Percentiles rank a stretch among this genome's conserved stretches.
phyloP scores from a whole-genome alignment of 768 basidiomycete genomes.

The Polyporus arcularius region DNA sequence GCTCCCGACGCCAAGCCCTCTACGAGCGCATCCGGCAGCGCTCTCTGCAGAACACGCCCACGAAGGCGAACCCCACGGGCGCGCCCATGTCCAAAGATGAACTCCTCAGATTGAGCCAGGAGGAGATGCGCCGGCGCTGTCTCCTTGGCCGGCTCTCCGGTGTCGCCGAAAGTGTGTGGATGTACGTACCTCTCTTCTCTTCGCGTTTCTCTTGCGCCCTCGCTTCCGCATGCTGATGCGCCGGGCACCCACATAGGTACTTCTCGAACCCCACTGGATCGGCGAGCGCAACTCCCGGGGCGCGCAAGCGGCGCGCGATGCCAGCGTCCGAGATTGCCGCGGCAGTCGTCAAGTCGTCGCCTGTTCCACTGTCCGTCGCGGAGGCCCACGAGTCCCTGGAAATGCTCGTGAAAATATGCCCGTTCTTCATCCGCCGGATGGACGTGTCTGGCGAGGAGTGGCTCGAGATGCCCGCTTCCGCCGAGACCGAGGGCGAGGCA shows the following conservation, averaged over 20 bases:
- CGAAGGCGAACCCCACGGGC: conserved; percentile 50
- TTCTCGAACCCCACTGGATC: conserved; percentile 66
- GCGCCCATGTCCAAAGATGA: conserved; percentile 61
- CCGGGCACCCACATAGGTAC: conserved; percentile 45
- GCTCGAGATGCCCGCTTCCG: conserved; percentile 59
- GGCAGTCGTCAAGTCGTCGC: conserved; percentile 78
- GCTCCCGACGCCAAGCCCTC: conserved; percentile 75
- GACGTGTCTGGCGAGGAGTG: conserved; percentile 57
- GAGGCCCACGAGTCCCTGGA: conserved; percentile 77
- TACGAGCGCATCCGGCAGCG: conserved; percentile 79
- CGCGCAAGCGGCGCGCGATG: conserved; percentile 71
- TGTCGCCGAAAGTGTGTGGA: conserved; percentile 88
- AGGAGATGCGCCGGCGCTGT: conserved; percentile 75
- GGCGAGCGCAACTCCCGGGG: conserved; percentile 43
- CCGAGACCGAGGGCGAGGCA: conserved; percentile 29
- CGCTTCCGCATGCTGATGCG: neutral
- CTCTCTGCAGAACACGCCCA: conserved; percentile 68
- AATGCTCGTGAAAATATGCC: conserved; percentile 69
- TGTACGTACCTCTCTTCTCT: conserved; percentile 42
- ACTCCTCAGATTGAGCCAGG: conserved; percentile 70
- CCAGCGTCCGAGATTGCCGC: conserved; percentile 65
- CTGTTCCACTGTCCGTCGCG: conserved; percentile 74
- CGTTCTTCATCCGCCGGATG: conserved; percentile 75
- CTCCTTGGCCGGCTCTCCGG: conserved; percentile 75
- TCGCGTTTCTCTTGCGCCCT: neutral